Percentiles rank a stretch among this genome's conserved stretches.
These are phyloP conservation scores for Aechmea fasciata DNA, from an alignment of 176 grass and related monocot genomes.

Conservation along the genomic window DNA sequence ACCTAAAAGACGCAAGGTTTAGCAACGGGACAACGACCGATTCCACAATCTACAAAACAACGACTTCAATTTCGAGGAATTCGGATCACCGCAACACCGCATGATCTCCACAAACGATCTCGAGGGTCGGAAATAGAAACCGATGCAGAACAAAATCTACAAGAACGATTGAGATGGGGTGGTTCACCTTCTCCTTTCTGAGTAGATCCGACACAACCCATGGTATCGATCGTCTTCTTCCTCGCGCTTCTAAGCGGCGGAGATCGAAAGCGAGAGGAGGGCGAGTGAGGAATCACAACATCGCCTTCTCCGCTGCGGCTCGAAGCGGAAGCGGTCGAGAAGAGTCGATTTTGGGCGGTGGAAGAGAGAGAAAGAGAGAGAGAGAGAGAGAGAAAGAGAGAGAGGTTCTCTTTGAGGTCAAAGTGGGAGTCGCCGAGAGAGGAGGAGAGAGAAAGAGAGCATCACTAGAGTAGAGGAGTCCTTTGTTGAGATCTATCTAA, in stretches of 20 bases:
- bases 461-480: not conserved
- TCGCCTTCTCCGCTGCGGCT: too few relatives aligned
- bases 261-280: not conserved
- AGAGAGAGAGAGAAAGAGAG: not conserved
- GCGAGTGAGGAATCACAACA: not conserved
- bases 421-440: not conserved
- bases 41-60: not conserved
- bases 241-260: not conserved
- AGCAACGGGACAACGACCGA: not conserved
- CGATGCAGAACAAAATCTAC: conserved; percentile 1
- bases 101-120: not conserved
- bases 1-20: too few relatives aligned
- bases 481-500: not conserved
- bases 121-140: not conserved
- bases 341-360: not conserved
- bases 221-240: conserved; percentile 17
- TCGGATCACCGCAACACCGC: not conserved
- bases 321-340: not conserved
- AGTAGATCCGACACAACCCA: conserved; percentile 93
- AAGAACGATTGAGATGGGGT: not conserved
- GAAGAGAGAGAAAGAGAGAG: not conserved
- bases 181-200: conserved; percentile 44
- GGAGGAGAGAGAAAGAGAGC: not conserved
- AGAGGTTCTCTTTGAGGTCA: not conserved
- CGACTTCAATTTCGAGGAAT: not conserved